Evolutionary conservation across 2,329 filamentous ascomycete genomes (phyloP), one percentile per base, ranked within the genome.

Genomic region (Ophiognomonia clavigignenti-juglandacearum): DNA sequence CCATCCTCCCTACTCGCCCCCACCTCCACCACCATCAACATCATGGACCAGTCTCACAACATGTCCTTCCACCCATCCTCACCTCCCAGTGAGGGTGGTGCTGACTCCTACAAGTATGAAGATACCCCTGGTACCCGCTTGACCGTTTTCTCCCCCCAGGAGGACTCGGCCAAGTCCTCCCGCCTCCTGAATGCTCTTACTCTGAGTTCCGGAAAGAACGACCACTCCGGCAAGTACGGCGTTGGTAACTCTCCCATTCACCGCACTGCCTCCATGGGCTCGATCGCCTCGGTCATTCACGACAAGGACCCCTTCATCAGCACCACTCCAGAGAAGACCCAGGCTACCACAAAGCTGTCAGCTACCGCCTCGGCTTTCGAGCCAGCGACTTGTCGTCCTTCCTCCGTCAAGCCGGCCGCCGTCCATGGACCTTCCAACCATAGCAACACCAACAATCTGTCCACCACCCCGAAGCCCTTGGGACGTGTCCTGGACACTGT

Each of bases 91-190:
- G 76, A 75, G 2, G 75, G 72, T 38, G 71, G 67, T 18, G 71
- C 70, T 26, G 77, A 78, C 43, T 83, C 82, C 10, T 74, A 72
- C 57, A 74, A 79, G 24, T 56, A 64, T 38, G 61, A 64, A 55
- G 77, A 74, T 14, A 86, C 84, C 6, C 83, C 83, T 0, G 80
- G 84, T 49, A 85, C 82, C 7, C 77, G 75, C 41, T 54, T 83
- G 35, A 83, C 82, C 5, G 67, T 75, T 6, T 85, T 85, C 59
- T 86, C 82, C 4, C 81, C 82, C 0, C 76, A 80, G 14, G 78
- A 80, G 34, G 63, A 64, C 43, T 72, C 73, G 13, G 63, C 66
- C 31, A 73, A 72, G 54, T 71, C 72, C 18, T 62, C 64, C 14
- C 68, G 66, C 49, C 54, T 62, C 16, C 53, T 65, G 14, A 64